Conservation (phyloP, 805 yeast genomes). For the Lipomyces anomalus region DNA sequence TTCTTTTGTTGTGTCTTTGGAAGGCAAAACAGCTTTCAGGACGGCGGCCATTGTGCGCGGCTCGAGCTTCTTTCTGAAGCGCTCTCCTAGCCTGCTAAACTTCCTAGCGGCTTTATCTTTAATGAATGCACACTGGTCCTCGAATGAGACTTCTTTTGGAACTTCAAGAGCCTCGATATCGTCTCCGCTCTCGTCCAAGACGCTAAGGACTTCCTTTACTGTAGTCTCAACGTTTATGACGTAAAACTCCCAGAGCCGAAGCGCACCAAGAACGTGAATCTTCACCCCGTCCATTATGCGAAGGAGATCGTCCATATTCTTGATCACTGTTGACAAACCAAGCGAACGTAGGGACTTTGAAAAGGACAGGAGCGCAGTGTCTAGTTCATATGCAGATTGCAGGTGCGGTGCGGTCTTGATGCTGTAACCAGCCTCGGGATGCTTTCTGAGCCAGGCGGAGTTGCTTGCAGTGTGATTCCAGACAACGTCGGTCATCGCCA, state of each 20-base stretch:
- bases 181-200: slow-evolving; percentile 9
- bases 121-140: slow-evolving; percentile 16
- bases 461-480: slow-evolving; percentile 93
- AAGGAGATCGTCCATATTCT: slow-evolving; percentile 49
- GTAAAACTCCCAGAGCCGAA: slow-evolving; percentile 84
- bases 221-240: slow-evolving; percentile 53
- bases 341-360: slow-evolving; percentile 51
- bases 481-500: slow-evolving; percentile 86
- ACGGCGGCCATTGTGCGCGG: slow-evolving; percentile 47
- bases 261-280: slow-evolving; percentile 56
- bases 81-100: slow-evolving; percentile 41
- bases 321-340: slow-evolving; percentile 57
- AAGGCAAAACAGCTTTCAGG: slow-evolving; percentile 36
- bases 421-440: slow-evolving; percentile 89
- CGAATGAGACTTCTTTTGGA: slow-evolving; percentile 20
- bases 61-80: slow-evolving; percentile 55
- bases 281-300: slow-evolving; percentile 62
- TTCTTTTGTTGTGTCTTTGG: slow-evolving; percentile 41
- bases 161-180: slow-evolving; percentile 11
- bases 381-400: slow-evolving; percentile 77
- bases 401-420: slow-evolving; percentile 85
- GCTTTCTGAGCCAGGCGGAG: slow-evolving; percentile 75
- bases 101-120: slow-evolving; percentile 20
- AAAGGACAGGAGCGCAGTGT: slow-evolving; percentile 58
- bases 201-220: slow-evolving; percentile 32